Percentiles rank a stretch among this genome's conserved stretches.
Conservation (phyloP, 805 yeast genomes). For the Jamesozyma spencerorum region DNA sequence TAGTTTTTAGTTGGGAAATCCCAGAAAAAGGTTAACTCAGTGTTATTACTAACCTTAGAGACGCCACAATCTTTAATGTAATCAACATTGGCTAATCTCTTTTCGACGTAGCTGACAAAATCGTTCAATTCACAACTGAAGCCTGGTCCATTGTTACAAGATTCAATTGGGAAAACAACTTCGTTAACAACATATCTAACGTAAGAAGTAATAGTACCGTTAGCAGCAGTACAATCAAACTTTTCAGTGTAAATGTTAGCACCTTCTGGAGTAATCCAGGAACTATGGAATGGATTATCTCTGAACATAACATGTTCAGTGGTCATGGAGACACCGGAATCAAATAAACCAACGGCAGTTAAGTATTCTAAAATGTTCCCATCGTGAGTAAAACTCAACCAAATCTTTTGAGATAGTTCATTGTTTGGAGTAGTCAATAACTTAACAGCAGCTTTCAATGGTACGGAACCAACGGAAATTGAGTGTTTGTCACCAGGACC, state of each 20-base stretch:
- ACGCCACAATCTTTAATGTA: slow-evolving; percentile 27
- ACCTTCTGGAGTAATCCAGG: slow-evolving; percentile 50
- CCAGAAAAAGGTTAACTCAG: slow-evolving; percentile 19
- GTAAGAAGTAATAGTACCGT: slow-evolving; percentile 24
- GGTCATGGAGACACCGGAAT: slow-evolving; percentile 33
- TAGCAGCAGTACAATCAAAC: slow-evolving; percentile 31
- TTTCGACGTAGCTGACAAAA: slow-evolving; percentile 28
- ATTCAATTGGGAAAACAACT: too few species aligned
- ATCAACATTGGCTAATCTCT: slow-evolving; percentile 24
- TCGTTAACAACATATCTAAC: slow-evolving; percentile 42
- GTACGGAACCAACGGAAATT: slow-evolving; percentile 56
- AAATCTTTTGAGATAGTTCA: too few species aligned
- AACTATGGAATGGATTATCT: slow-evolving; percentile 36
- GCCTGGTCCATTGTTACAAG: slow-evolving; percentile 47
- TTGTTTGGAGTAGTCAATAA: too few species aligned
- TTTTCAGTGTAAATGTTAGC: slow-evolving; percentile 45
- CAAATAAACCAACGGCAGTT: slow-evolving; percentile 52
- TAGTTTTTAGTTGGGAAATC: too few species aligned
- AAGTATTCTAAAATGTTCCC: slow-evolving; percentile 50
- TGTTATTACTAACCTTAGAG: slow-evolving; percentile 27
- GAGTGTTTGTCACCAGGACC: too few species aligned
- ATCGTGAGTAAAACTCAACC: too few species aligned
- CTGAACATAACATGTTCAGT: too few species aligned
- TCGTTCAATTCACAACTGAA: slow-evolving; percentile 36
- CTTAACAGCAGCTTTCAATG: too few species aligned